Evolutionary conservation across 139 green algal species (phyloP).

Genomic region (Gonium pectorale): DNA sequence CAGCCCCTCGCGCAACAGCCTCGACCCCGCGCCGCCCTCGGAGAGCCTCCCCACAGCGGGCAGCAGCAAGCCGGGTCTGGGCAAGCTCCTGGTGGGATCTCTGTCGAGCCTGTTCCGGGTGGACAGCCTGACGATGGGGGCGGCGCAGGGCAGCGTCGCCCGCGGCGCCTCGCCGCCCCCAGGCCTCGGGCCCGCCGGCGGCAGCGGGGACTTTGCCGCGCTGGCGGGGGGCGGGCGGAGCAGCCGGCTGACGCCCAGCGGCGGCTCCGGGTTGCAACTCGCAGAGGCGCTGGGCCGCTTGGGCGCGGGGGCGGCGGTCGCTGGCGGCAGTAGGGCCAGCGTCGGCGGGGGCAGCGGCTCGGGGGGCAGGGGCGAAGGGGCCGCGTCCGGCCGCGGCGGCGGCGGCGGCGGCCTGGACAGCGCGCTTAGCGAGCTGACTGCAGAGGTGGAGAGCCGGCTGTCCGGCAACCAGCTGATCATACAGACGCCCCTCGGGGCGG

Average conservation of each 20-base stretch:
- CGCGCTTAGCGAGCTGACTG: constrained; percentile 23
- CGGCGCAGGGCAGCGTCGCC: neutral
- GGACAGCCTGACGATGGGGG: neutral
- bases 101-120: constrained; percentile 32
- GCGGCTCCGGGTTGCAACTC: neutral
- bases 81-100: constrained; percentile 32
- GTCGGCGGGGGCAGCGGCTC: neutral
- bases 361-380: too few relatives aligned
- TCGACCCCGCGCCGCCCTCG: neutral
- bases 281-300: neutral
- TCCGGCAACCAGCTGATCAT: constrained; percentile 48
- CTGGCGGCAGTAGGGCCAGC: neutral
- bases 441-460: constrained; percentile 14
- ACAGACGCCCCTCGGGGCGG: constrained; percentile 31
- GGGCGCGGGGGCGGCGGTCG: neutral
- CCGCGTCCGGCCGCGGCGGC: neutral
- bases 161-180: neutral
- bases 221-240: neutral
- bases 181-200: neutral
- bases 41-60: neutral
- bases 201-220: neutral
- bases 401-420: neutral
- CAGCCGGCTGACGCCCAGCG: neutral
- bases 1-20: too few relatives aligned
- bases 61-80: neutral